These are phyloP conservation scores for Vigna angularis DNA, from an alignment of 306 rosid genomes.

Conservation along the genomic window DNA sequence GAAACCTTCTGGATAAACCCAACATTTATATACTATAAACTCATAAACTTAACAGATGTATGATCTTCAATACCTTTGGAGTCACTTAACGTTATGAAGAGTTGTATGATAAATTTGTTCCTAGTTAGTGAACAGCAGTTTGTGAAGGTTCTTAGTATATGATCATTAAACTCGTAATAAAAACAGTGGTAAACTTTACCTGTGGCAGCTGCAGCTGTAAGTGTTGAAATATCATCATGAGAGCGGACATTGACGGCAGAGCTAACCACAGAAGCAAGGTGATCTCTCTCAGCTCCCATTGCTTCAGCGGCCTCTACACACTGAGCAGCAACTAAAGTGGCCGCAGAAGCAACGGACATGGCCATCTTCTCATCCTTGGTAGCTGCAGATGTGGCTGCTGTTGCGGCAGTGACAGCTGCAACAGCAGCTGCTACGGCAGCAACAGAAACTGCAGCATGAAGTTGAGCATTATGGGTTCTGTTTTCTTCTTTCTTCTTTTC, in stretches of 20 bases:
- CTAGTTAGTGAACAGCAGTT: no score
- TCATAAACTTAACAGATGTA: no score
- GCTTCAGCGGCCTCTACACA: slow-evolving; percentile 97
- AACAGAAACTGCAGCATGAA: slow-evolving; percentile 90
- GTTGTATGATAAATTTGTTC: no score
- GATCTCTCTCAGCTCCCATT: slow-evolving; percentile 92
- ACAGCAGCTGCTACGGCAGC: slow-evolving; percentile 89
- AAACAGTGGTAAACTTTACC: slow-evolving; percentile 48
- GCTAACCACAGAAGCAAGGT: slow-evolving; percentile 84
- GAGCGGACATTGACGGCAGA: slow-evolving; percentile 94
- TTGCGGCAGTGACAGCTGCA: slow-evolving; percentile 90
- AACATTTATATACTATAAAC: no score
- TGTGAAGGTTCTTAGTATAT: not conserved
- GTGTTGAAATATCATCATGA: slow-evolving; percentile 84
- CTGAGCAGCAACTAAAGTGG: slow-evolving; percentile 91
- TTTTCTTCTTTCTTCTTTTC: slow-evolving; percentile 94
- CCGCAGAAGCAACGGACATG: slow-evolving; percentile 93
- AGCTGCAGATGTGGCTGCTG: slow-evolving; percentile 70
- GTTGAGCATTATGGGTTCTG: slow-evolving; percentile 90
- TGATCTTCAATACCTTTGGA: no score
- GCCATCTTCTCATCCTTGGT: slow-evolving; percentile 68
- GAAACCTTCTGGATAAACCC: no score
- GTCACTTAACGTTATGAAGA: no score
- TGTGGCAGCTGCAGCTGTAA: slow-evolving; percentile 99
- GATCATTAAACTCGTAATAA: not conserved